Conservation (phyloP, 2,329 filamentous ascomycete species). For the Didymella segeticola region DNA sequence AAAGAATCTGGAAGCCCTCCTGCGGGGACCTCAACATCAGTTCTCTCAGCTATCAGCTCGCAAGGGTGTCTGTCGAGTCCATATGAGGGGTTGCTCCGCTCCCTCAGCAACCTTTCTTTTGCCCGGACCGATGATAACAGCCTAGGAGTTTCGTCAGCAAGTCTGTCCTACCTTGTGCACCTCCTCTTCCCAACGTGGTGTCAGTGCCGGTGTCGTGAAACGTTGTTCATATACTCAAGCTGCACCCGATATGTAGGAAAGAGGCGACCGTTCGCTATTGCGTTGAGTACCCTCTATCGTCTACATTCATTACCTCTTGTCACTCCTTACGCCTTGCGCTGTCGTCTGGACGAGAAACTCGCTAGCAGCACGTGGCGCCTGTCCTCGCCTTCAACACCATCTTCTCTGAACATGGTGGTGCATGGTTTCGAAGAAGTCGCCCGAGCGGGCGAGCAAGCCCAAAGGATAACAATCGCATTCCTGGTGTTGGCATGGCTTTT, state of each 20-base stretch:
- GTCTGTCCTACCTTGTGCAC: constrained; percentile 23
- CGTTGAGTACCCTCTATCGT: neutral
- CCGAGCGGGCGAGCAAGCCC: constrained; percentile 28
- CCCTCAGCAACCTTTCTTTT: constrained; percentile 14
- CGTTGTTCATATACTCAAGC: constrained; percentile 17
- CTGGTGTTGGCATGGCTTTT: constrained; percentile 49
- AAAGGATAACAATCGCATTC: constrained; percentile 44
- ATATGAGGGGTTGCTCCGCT: constrained; percentile 1
- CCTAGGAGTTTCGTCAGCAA: constrained; percentile 5
- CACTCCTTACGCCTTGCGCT: constrained; percentile 7
- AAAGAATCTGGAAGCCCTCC: neutral
- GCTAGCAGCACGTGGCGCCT: constrained; percentile 9
- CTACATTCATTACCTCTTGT: neutral
- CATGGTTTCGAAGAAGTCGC: constrained; percentile 27
- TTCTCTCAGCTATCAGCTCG: neutral
- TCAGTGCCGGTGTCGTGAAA: constrained; percentile 26
- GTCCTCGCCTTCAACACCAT: neutral
- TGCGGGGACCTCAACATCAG: neutral
- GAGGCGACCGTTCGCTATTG: constrained; percentile 8
- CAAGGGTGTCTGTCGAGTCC: neutral
- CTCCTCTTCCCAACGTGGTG: constrained; percentile 21
- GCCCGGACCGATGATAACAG: constrained; percentile 4
- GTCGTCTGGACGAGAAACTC: constrained; percentile 6
- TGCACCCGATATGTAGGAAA: constrained; percentile 15
- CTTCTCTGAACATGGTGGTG: constrained; percentile 27